Conservation (phyloP, 2,329 filamentous ascomycete species). For the Atkinsonella texensis region DNA sequence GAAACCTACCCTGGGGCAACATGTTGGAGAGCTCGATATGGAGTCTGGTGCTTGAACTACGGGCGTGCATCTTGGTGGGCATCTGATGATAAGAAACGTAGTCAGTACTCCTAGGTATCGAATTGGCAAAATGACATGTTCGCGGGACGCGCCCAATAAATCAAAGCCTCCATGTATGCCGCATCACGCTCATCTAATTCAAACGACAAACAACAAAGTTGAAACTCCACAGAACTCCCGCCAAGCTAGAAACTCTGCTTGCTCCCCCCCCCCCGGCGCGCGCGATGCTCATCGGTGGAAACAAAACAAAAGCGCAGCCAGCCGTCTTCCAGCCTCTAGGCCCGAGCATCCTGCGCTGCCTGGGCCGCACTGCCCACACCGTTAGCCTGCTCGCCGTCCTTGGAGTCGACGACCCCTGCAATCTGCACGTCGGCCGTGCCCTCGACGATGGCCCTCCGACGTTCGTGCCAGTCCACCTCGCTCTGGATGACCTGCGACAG, state of each 20-base stretch:
- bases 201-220: not conserved
- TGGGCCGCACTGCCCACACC: slow-evolving; percentile 8
- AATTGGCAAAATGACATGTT: not conserved
- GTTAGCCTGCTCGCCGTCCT: slow-evolving; percentile 15
- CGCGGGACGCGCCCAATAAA: not conserved
- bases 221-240: not conserved
- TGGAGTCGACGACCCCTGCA: slow-evolving; percentile 18
- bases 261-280: no score
- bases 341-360: slow-evolving; percentile 2
- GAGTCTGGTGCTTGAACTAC: no score
- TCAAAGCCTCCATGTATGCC: not conserved
- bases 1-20: no score
- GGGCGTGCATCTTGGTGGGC: no score
- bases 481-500: slow-evolving; percentile 58
- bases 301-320: not conserved
- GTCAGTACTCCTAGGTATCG: not conserved
- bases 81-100: no score
- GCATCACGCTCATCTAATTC: not conserved
- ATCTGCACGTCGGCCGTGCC: slow-evolving; percentile 35
- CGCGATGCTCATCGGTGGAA: no score
- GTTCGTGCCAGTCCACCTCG: slow-evolving; percentile 54
- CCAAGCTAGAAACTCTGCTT: no score
- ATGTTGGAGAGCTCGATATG: no score
- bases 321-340: slow-evolving; percentile 2
- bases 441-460: slow-evolving; percentile 42